phyloP scores from a whole-genome alignment of 1,284 basidiomycete species.

The Ustilago sp. region DNA sequence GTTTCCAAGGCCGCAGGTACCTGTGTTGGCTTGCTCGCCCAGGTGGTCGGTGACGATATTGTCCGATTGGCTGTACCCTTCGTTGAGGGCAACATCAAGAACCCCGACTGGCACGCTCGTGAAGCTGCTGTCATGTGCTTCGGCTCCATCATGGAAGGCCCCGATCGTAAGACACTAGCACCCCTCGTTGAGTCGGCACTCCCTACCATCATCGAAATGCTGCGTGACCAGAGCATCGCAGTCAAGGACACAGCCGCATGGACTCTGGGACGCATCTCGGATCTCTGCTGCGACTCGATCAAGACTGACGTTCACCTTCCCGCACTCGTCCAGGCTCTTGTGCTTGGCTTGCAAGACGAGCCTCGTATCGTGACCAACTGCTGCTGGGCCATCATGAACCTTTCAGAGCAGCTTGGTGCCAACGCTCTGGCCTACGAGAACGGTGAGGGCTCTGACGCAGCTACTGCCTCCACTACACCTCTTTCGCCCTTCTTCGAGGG shows the following conservation, averaged over 20 bases:
- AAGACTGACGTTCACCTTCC: conserved; percentile 90
- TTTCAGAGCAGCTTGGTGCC: conserved; percentile 71
- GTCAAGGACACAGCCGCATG: conserved; percentile 98
- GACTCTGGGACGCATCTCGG: conserved; percentile 96
- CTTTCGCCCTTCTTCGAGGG: conserved; percentile 91
- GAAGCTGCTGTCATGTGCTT: conserved; percentile 99
- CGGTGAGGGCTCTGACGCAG: conserved; percentile 74
- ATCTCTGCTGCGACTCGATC: conserved; percentile 86
- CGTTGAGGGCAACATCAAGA: conserved; percentile 95
- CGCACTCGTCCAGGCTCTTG: conserved; percentile 84
- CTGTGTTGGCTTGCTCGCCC: conserved; percentile 87
- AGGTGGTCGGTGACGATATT: conserved; percentile 89
- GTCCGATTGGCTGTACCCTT: conserved; percentile 95
- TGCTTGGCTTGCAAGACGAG: conserved; percentile 83
- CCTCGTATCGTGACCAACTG: conserved; percentile 91
- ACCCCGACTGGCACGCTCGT: conserved; percentile 88
- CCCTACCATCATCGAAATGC: conserved; percentile 94
- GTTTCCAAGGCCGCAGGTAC: conserved; percentile 97
- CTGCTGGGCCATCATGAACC: conserved; percentile 96
- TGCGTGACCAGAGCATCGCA: conserved; percentile 84
- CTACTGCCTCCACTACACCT: conserved; percentile 71
- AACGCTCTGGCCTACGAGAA: conserved; percentile 51
- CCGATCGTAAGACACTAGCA: conserved; percentile 84
- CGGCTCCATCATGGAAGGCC: conserved; percentile 96
- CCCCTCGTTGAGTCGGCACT: conserved; percentile 95